These are phyloP conservation scores for Simplicillium sp. DNA, from an alignment of 2,329 filamentous ascomycete genomes.

Conservation along the genomic window DNA sequence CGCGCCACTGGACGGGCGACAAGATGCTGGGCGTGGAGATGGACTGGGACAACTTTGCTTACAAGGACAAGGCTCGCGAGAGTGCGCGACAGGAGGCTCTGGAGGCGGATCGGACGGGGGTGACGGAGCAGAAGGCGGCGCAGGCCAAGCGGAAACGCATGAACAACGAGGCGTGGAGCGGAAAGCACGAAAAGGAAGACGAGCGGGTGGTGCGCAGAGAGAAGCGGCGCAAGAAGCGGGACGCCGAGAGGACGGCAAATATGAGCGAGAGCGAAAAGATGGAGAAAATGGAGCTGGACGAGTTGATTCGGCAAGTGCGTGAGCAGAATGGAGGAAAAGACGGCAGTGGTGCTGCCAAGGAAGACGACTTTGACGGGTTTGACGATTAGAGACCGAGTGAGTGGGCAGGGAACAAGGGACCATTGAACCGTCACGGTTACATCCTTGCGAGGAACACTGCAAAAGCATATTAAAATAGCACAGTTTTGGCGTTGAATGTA, in stretches of 20 bases:
- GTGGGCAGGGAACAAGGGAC: too few species aligned
- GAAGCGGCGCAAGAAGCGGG: slow-evolving; percentile 53
- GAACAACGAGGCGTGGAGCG: slow-evolving; percentile 64
- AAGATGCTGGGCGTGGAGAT: slow-evolving; percentile 51
- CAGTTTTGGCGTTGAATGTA: too few species aligned
- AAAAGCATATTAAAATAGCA: too few species aligned
- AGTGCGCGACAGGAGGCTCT: slow-evolving; percentile 51
- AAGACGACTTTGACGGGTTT: slow-evolving; percentile 51
- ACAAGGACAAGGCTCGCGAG: slow-evolving; percentile 64
- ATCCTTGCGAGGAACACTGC: too few species aligned
- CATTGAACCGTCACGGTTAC: too few species aligned
- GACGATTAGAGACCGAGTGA: slow-evolving; percentile 32
- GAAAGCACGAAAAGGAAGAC: slow-evolving; percentile 57
- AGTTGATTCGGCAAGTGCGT: slow-evolving; percentile 56
- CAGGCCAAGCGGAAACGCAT: slow-evolving; percentile 47
- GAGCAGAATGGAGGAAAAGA: slow-evolving; percentile 40
- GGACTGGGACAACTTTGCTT: slow-evolving; percentile 59
- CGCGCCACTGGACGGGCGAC: slow-evolving; percentile 64
- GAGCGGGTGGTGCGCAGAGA: slow-evolving; percentile 52
- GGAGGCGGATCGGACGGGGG: slow-evolving; percentile 32
- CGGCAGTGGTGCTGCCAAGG: slow-evolving; percentile 17
- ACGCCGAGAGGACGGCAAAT: slow-evolving; percentile 50
- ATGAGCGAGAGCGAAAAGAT: slow-evolving; percentile 65
- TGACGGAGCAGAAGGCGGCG: slow-evolving; percentile 26
- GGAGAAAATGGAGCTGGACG: slow-evolving; percentile 52